Evolutionary conservation across 805 yeast genomes (phyloP).

Genomic region (Spathaspora gorwiae): DNA sequence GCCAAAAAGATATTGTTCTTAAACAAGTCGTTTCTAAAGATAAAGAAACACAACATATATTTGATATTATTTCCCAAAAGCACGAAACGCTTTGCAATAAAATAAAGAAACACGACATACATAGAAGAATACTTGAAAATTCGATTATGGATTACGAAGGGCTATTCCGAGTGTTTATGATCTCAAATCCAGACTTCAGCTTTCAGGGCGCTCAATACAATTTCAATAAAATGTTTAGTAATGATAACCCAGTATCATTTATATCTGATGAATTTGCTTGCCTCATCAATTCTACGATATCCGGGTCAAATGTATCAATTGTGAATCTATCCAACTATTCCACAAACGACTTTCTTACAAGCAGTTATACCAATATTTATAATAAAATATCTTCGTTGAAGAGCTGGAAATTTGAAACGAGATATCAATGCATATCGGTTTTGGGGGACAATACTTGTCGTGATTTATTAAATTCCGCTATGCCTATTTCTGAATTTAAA

Average conservation of each 20-base stretch:
- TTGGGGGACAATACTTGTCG: not conserved
- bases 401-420: not conserved
- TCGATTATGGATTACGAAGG: conserved; percentile 37
- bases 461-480: not conserved
- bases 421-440: conserved; percentile 3
- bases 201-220: conserved; percentile 3
- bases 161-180: conserved; percentile 21
- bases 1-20: conserved; percentile 15
- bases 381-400: not conserved
- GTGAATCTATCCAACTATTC: conserved; percentile 1
- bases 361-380: not conserved
- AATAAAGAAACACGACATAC: conserved; percentile 28
- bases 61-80: conserved; percentile 10
- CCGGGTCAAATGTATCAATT: conserved; percentile 13
- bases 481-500: not conserved
- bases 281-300: conserved; percentile 13
- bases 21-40: conserved; percentile 13
- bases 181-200: not conserved
- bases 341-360: not conserved
- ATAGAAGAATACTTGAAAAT: conserved; percentile 45
- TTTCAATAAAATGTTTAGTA: conserved; percentile 16
- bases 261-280: conserved; percentile 18
- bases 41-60: conserved; percentile 14
- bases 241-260: conserved; percentile 1
- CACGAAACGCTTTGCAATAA: conserved; percentile 21